Conservation (phyloP, 2,329 filamentous ascomycete species). For the Knufia petricola region DNA sequence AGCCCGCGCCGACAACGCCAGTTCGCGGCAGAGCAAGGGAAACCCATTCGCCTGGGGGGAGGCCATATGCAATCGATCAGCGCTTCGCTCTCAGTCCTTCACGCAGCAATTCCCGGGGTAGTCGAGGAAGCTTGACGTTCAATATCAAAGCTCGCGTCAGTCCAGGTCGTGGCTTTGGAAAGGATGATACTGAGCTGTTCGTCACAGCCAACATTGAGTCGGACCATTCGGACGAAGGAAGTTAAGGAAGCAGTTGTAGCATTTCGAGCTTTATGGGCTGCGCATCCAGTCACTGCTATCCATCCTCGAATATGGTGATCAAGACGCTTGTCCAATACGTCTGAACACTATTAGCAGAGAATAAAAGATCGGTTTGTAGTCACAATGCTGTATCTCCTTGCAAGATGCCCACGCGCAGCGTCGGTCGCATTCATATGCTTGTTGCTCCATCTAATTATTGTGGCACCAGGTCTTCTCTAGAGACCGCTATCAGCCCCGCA, state of each 20-base stretch:
- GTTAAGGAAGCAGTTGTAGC: neutral
- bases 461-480: neutral
- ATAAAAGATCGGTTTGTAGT: too few species aligned
- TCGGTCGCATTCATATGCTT: too few species aligned
- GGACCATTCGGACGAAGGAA: constrained; percentile 5
- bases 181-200: constrained; percentile 7
- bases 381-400: too few species aligned
- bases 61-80: constrained; percentile 14
- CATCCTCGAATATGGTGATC: neutral
- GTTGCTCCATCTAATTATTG: neutral
- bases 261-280: neutral
- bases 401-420: too few species aligned
- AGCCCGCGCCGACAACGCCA: constrained; percentile 14
- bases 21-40: constrained; percentile 14
- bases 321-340: neutral
- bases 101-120: constrained; percentile 17
- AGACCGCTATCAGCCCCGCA: neutral
- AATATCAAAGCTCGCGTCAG: constrained; percentile 20
- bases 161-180: constrained; percentile 14
- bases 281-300: neutral
- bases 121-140: constrained; percentile 16
- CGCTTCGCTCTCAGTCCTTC: constrained; percentile 17
- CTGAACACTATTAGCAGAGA: too few species aligned
- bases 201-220: constrained; percentile 4
- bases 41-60: constrained; percentile 11